Base-by-base conservation (phyloP, 2,329 filamentous ascomycete species). In the Didymella sp. region DNA sequence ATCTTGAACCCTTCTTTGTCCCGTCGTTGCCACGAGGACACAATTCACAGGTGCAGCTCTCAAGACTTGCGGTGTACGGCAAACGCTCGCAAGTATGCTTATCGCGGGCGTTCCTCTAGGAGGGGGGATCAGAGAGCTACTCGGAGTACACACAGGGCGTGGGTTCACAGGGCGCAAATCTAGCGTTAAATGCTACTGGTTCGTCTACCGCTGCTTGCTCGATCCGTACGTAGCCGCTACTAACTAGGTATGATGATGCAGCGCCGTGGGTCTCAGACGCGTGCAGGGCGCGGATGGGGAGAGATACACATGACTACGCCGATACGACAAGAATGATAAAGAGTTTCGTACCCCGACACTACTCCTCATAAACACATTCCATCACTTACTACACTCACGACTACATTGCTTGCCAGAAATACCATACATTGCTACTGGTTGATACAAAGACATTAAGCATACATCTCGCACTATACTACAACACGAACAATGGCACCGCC, bases 171-270 rank as follows among this genome's bases (percentile, higher is more conserved):
- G 60, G 63, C 62, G 60, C 52, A 33, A 17, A 51, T 35, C n/a
- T 49, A 47, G 46, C 31, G 41, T 25, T 46, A 35, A 40, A 40
- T 40, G 37, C 15, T 38, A 51, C 62, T 62, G 63, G 62, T 49
- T 64, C 62, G 64, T 58, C 62, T 66, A 56, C 35, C 41, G 24
- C 59, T 38, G 53, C 61, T 67, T 62, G 53, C 64, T 67, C 58
- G 54, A 64, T 68, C 73, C 73, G 72, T 73, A 48, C 51, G 63
- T 74, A 75, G 66, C 73, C 71, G 73, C 38, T 61, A 61, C 66
- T 48, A 56, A 67, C 62, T 27, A 33, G 59, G 62, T 46, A 66
- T 58, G 30, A 58, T 57, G 48, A 62, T 62, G 61, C 63, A 62
- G 42, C 61, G 58, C 47, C 51, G 55, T 56, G 59, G 58, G 50